Conservation (phyloP, 495 filamentous ascomycete genomes). For the Podospora bellae-mahoneyi region DNA sequence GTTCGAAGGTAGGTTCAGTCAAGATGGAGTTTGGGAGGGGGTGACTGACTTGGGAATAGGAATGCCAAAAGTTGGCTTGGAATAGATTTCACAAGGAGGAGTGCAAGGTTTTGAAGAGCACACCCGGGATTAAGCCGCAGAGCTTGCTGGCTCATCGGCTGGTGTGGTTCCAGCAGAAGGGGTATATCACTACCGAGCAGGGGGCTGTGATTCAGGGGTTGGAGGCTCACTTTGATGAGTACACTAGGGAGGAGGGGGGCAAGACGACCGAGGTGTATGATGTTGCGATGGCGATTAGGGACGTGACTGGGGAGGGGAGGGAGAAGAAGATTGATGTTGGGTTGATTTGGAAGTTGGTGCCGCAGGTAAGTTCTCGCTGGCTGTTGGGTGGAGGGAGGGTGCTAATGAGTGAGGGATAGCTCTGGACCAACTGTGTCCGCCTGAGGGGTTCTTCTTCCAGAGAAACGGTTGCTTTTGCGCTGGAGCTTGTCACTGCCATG, state of each 20-base stretch:
- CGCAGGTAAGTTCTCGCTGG: slow-evolving; percentile 15
- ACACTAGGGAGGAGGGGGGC: slow-evolving; percentile 7
- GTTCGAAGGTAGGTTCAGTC: slow-evolving; percentile 52
- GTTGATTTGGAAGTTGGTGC: slow-evolving; percentile 23
- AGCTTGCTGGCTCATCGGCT: slow-evolving; percentile 20
- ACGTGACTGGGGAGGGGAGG: slow-evolving; percentile 13
- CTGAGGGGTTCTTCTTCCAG: slow-evolving; percentile 29
- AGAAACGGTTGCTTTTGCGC: slow-evolving; percentile 58
- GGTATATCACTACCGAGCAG: slow-evolving; percentile 12
- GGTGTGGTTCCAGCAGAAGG: slow-evolving; percentile 18
- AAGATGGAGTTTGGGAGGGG: background rate
- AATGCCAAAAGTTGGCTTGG: slow-evolving; percentile 30
- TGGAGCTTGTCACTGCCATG: slow-evolving; percentile 55
- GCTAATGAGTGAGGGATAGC: slow-evolving; percentile 9
- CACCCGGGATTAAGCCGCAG: slow-evolving; percentile 16
- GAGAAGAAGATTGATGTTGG: slow-evolving; percentile 12
- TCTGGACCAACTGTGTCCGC: slow-evolving; percentile 24
- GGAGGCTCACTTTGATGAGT: slow-evolving; percentile 24
- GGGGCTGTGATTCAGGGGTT: slow-evolving; percentile 15
- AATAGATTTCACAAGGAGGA: slow-evolving; percentile 26
- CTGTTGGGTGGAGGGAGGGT: background rate
- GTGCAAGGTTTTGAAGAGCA: slow-evolving; percentile 21
- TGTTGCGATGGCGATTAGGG: slow-evolving; percentile 12
- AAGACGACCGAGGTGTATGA: slow-evolving; percentile 18
- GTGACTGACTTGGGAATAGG: background rate